Evolutionary conservation across 495 filamentous ascomycete species (phyloP).

Genomic region (Stereocaulon alpinum): DNA sequence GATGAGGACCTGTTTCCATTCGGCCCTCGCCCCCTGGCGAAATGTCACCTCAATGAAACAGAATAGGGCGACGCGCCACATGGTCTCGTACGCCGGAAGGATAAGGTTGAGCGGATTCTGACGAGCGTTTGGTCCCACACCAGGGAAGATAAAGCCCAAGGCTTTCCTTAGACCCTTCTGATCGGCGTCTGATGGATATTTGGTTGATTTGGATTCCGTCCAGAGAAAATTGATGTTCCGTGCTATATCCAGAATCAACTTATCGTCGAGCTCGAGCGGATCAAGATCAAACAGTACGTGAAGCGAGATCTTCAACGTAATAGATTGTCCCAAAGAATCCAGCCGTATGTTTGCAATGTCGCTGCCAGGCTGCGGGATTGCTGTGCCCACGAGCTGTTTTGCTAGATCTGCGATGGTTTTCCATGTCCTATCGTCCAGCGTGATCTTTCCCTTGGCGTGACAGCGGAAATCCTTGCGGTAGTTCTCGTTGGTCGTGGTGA

Average conservation of each 20-base stretch:
- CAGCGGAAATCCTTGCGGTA: conserved; percentile 32
- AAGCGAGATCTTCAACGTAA: too few species aligned
- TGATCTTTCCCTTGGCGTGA: conserved; percentile 19
- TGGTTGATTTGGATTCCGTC: too few species aligned
- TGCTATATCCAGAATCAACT: too few species aligned
- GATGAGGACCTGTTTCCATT: conserved; percentile 25
- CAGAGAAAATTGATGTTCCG: too few species aligned
- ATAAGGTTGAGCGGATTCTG: conserved; percentile 48
- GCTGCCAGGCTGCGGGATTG: too few species aligned
- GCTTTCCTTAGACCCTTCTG: conserved; percentile 12
- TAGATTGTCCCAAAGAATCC: too few species aligned
- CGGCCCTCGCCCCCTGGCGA: conserved; percentile 18
- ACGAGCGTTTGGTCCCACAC: conserved; percentile 18
- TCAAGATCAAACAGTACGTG: too few species aligned
- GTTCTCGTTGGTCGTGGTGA: conserved; percentile 40
- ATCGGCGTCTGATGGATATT: conserved; percentile 8
- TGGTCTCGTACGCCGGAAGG: conserved; percentile 57
- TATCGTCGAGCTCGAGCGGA: too few species aligned
- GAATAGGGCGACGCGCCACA: conserved; percentile 55
- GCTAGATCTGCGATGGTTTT: conserved; percentile 6
- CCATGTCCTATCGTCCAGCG: conserved; percentile 14
- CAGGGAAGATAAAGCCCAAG: conserved; percentile 19
- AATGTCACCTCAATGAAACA: conserved; percentile 47
- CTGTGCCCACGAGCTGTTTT: conserved; percentile 4
- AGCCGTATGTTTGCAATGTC: too few species aligned